Conservation (phyloP, 768 basidiomycete species). For the Lentinula edodes region DNA sequence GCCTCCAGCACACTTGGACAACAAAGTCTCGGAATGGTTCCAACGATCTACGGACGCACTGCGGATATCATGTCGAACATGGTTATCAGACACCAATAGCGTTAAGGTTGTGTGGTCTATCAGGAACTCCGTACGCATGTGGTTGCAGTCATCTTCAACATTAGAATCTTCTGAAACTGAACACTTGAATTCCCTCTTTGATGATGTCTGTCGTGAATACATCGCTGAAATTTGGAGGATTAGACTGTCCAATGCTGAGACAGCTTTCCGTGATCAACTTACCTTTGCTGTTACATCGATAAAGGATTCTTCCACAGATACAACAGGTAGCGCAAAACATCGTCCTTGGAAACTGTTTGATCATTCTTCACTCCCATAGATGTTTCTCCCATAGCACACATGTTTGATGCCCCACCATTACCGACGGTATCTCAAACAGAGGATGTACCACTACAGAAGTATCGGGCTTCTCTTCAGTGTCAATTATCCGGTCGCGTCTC, state of each 20-base stretch:
- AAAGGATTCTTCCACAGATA: slow-evolving; percentile 13
- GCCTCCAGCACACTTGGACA: slow-evolving; percentile 33
- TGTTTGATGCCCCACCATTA: slow-evolving; percentile 51
- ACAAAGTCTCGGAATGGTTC: slow-evolving; percentile 63
- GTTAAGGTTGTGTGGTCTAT: slow-evolving; percentile 71
- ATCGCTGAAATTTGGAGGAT: slow-evolving; percentile 56
- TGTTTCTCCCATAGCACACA: slow-evolving; percentile 41
- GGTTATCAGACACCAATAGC: slow-evolving; percentile 54
- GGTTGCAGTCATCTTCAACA: slow-evolving; percentile 33
- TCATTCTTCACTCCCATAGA: slow-evolving; percentile 28
- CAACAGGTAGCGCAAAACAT: slow-evolving; percentile 21
- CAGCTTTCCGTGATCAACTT: slow-evolving; percentile 41
- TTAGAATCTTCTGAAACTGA: slow-evolving; percentile 44
- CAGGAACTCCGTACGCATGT: slow-evolving; percentile 45
- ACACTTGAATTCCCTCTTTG: slow-evolving; percentile 39
- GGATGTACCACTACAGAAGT: slow-evolving; percentile 52
- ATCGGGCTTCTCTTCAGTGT: slow-evolving; percentile 52
- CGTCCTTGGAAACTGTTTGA: neutral
- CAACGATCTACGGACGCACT: slow-evolving; percentile 41
- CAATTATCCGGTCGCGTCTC: slow-evolving; percentile 65
- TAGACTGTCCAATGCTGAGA: slow-evolving; percentile 36
- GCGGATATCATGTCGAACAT: slow-evolving; percentile 38
- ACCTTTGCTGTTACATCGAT: slow-evolving; percentile 30
- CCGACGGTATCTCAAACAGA: slow-evolving; percentile 38
- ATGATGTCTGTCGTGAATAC: slow-evolving; percentile 48